phyloP scores from a whole-genome alignment of 1,284 basidiomycete species.

The Malassezia cuniculi region DNA sequence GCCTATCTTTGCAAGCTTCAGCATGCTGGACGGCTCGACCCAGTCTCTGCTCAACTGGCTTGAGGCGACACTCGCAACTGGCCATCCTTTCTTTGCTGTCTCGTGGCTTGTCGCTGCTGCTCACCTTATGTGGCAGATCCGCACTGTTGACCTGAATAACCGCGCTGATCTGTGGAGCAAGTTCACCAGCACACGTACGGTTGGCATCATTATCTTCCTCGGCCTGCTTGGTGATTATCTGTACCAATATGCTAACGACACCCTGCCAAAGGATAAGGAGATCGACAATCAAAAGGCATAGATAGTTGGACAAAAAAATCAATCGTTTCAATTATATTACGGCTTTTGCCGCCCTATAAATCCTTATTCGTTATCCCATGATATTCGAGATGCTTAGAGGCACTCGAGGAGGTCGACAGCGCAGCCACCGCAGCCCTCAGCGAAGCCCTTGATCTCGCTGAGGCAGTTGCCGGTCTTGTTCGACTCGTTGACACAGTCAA shows the following conservation, averaged over 20 bases:
- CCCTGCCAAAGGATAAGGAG: too few relatives aligned
- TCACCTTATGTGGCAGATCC: slow-evolving; percentile 72
- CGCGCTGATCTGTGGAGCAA: slow-evolving; percentile 80
- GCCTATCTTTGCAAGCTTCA: slow-evolving; percentile 7
- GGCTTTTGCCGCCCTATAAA: too few relatives aligned
- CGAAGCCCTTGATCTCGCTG: slow-evolving; percentile 5
- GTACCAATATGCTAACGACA: slow-evolving; percentile 9
- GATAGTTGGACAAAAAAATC: too few relatives aligned
- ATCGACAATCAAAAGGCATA: too few relatives aligned
- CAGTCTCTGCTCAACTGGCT: slow-evolving; percentile 5
- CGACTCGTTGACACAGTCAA: slow-evolving; percentile 2
- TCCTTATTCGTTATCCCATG: too few relatives aligned
- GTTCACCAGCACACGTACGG: slow-evolving; percentile 74
- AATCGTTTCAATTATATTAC: too few relatives aligned
- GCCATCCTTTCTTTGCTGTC: slow-evolving; percentile 61
- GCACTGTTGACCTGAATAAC: slow-evolving; percentile 56
- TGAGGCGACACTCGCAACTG: slow-evolving; percentile 53
- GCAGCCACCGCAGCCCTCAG: slow-evolving; percentile 10
- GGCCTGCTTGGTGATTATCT: slow-evolving; percentile 68
- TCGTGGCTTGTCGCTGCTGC: slow-evolving; percentile 61
- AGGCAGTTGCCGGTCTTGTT: neutral
- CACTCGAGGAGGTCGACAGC: slow-evolving; percentile 10
- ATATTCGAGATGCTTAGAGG: slow-evolving; percentile 1
- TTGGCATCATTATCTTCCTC: slow-evolving; percentile 77
- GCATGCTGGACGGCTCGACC: neutral